Evolutionary conservation across 2,329 filamentous ascomycete genomes (phyloP).

Genomic region (Calonectria multiphialidica): DNA sequence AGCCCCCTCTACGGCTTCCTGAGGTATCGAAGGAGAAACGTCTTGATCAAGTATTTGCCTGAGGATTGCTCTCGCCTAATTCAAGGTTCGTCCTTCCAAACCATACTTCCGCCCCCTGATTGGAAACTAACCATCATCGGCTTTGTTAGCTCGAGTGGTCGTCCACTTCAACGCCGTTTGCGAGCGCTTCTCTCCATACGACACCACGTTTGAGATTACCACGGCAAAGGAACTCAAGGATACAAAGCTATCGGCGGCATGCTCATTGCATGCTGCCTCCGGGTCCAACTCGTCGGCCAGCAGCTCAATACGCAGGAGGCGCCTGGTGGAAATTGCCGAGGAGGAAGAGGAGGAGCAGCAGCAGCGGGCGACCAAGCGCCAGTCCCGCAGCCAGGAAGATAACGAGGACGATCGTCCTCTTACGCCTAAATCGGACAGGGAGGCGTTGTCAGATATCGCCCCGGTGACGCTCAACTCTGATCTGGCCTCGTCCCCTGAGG

Average conservation of each 20-base stretch:
- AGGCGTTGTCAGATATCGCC: conserved; percentile 33
- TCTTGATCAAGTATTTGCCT: conserved; percentile 92
- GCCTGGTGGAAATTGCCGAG: conserved; percentile 93
- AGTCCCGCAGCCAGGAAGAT: conserved; percentile 66
- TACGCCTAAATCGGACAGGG: conserved; percentile 46
- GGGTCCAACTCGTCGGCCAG: conserved; percentile 88
- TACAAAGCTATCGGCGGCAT: conserved; percentile 87
- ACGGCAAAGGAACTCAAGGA: conserved; percentile 85
- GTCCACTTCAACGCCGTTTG: conserved; percentile 77
- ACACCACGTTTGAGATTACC: conserved; percentile 84
- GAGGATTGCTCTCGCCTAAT: conserved; percentile 91
- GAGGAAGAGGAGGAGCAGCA: conserved; percentile 83
- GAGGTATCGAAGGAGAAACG: conserved; percentile 88
- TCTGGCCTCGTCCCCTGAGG: conserved; percentile 63
- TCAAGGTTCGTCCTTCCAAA: conserved; percentile 75
- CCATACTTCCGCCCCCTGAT: conserved; percentile 9
- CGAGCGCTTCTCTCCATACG: conserved; percentile 85
- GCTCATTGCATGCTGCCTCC: conserved; percentile 88
- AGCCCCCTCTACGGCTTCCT: conserved; percentile 94
- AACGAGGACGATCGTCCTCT: conserved; percentile 46
- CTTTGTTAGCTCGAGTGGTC: conserved; percentile 78
- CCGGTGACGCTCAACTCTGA: conserved; percentile 65
- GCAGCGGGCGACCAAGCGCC: conserved; percentile 67
- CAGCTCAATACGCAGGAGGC: conserved; percentile 80
- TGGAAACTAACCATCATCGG: conserved; percentile 31